phyloP scores from a whole-genome alignment of 768 basidiomycete species.

The Pleurotus tuoliensis region DNA sequence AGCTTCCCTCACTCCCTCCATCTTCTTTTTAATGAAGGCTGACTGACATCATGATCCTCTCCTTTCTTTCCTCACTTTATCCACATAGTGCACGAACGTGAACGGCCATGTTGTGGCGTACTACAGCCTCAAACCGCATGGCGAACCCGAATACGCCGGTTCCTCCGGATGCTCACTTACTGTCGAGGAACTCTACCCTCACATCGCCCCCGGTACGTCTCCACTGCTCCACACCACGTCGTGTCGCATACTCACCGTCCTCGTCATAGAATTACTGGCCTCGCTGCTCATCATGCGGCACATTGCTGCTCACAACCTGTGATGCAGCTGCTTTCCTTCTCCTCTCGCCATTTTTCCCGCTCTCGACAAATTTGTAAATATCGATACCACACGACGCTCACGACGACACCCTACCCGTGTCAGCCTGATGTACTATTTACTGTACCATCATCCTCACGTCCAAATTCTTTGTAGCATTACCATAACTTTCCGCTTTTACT shows the following conservation, averaged over 20 bases:
- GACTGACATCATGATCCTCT: constrained; percentile 1
- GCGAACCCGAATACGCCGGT: constrained; percentile 47
- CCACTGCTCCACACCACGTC: background rate
- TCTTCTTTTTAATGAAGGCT: background rate
- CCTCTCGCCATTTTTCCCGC: too few relatives aligned
- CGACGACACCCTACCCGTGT: too few relatives aligned
- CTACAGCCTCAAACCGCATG: constrained; percentile 53
- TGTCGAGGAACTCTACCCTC: constrained; percentile 55
- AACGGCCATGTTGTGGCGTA: constrained; percentile 51
- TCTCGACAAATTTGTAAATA: too few relatives aligned
- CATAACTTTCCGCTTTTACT: too few relatives aligned
- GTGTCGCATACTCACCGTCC: constrained; percentile 3
- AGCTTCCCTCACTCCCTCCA: constrained; percentile 17
- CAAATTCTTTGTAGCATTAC: too few relatives aligned
- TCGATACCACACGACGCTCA: too few relatives aligned
- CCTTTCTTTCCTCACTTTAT: constrained; percentile 1
- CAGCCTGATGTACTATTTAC: too few relatives aligned
- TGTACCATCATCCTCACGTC: too few relatives aligned
- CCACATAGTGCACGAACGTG: constrained; percentile 49
- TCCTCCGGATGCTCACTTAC: constrained; percentile 64
- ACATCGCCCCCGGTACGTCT: constrained; percentile 52
- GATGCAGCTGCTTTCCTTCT: background rate
- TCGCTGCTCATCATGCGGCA: constrained; percentile 64
- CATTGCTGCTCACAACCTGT: constrained; percentile 43
- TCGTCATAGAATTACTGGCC: constrained; percentile 49